Percentiles rank a stretch among this genome's conserved stretches.
These are phyloP conservation scores for Vitis hybrid DNA, from an alignment of 177 flowering plant species.

Conservation along the genomic window DNA sequence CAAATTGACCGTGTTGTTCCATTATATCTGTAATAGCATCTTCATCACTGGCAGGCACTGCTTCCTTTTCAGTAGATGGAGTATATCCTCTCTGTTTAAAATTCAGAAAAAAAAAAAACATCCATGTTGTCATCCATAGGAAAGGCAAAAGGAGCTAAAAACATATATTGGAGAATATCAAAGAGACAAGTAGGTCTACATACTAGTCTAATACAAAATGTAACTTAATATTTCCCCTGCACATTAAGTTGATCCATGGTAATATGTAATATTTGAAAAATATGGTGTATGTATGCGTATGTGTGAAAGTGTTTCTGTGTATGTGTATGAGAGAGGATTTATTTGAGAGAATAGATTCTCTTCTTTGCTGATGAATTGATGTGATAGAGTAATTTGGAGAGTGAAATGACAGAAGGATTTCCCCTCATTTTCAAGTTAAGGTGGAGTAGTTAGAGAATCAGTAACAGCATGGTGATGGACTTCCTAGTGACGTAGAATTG, in stretches of 20 bases:
- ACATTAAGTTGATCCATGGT: neutral
- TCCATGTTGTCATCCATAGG: neutral
- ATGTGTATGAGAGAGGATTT: no score
- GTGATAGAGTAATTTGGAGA: no score
- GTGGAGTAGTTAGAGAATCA: no score
- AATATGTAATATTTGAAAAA: neutral
- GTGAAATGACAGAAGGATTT: no score
- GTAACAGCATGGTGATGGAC: no score
- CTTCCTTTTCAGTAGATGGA: constrained; percentile 46
- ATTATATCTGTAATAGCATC: constrained; percentile 62
- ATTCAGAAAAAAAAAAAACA: constrained; percentile 2
- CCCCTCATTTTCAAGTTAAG: no score
- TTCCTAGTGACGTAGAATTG: no score
- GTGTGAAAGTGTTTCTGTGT: no score
- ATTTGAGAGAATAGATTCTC: no score
- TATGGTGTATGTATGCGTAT: neutral
- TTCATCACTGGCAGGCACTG: constrained; percentile 54
- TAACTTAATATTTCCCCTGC: neutral
- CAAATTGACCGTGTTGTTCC: constrained; percentile 72
- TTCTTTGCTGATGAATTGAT: no score
- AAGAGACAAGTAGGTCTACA: neutral
- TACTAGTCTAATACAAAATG: neutral
- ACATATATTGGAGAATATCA: neutral
- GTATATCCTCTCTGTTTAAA: constrained; percentile 43
- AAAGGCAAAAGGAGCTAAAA: neutral